phyloP scores from a whole-genome alignment of 768 basidiomycete genomes.

The Amanita inopinata region DNA sequence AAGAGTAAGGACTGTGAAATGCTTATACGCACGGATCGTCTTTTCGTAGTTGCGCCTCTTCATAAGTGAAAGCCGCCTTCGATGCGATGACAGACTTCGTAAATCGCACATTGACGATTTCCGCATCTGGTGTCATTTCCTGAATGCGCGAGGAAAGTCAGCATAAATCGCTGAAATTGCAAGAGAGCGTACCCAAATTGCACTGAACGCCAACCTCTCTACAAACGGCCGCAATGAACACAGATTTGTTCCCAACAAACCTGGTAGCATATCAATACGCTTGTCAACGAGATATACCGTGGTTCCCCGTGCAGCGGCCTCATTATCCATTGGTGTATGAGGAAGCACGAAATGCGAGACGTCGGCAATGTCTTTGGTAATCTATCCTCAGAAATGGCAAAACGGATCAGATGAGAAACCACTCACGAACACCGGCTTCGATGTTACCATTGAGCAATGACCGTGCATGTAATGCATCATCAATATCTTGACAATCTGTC shows the following conservation, averaged over 20 bases:
- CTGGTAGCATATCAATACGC: constrained; percentile 96
- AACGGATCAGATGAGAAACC: not conserved
- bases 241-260: constrained; percentile 88
- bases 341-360: constrained; percentile 93
- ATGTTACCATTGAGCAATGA: constrained; percentile 86
- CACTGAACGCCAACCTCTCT: constrained; percentile 90
- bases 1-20: not conserved
- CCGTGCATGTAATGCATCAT: constrained; percentile 92
- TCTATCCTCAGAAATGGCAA: not conserved
- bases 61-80: constrained; percentile 95
- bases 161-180: not conserved
- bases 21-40: constrained; percentile 67
- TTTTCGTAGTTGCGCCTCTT: constrained; percentile 89
- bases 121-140: constrained; percentile 84
- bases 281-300: constrained; percentile 98
- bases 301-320: constrained; percentile 92
- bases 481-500: constrained; percentile 92
- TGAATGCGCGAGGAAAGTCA: no score
- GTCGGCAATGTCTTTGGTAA: constrained; percentile 81
- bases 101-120: constrained; percentile 86
- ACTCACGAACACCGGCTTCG: constrained; percentile 96
- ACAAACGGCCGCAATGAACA: constrained; percentile 90
- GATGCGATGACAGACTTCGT: constrained; percentile 96
- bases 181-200: constrained; percentile 67
- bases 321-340: constrained; percentile 92